Conservation (phyloP, 306 rosid species). For the Vigna trinervia region DNA sequence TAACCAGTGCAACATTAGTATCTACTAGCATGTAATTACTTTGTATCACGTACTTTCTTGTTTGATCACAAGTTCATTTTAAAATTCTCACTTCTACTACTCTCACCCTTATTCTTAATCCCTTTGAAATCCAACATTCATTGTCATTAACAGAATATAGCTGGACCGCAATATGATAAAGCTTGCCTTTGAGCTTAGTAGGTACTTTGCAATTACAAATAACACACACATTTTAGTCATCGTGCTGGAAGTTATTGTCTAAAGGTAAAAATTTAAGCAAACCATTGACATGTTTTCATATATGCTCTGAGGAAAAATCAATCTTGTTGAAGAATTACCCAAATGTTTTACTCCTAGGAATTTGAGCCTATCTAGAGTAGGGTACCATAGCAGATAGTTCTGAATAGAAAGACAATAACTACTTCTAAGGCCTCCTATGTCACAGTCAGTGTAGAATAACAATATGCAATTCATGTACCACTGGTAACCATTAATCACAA, state of each 20-base stretch:
- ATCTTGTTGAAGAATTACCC: conserved; percentile 17
- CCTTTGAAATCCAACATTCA: not conserved
- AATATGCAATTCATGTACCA: conserved; percentile 20
- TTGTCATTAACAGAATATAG: not conserved
- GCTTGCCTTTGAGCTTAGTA: not conserved
- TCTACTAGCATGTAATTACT: not conserved
- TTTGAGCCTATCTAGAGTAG: conserved; percentile 12
- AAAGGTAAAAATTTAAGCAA: not conserved
- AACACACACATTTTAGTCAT: not conserved
- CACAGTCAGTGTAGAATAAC: not conserved
- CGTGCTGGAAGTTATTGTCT: not conserved
- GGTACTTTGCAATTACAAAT: not conserved
- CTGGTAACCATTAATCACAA: not conserved
- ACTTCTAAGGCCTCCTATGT: conserved; percentile 7
- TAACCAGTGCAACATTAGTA: not conserved
- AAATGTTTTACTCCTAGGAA: not conserved
- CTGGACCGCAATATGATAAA: not conserved
- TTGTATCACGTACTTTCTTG: not conserved
- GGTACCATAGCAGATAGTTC: conserved; percentile 4
- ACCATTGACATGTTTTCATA: conserved; percentile 17
- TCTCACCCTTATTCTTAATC: not conserved
- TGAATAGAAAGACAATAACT: conserved; percentile 12
- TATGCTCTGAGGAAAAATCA: conserved; percentile 18
- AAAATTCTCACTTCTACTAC: not conserved
- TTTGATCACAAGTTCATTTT: not conserved